Percentiles rank a stretch among this genome's conserved stretches.
phyloP scores from a whole-genome alignment of 768 basidiomycete genomes.

The Punctularia strigosozonata region DNA sequence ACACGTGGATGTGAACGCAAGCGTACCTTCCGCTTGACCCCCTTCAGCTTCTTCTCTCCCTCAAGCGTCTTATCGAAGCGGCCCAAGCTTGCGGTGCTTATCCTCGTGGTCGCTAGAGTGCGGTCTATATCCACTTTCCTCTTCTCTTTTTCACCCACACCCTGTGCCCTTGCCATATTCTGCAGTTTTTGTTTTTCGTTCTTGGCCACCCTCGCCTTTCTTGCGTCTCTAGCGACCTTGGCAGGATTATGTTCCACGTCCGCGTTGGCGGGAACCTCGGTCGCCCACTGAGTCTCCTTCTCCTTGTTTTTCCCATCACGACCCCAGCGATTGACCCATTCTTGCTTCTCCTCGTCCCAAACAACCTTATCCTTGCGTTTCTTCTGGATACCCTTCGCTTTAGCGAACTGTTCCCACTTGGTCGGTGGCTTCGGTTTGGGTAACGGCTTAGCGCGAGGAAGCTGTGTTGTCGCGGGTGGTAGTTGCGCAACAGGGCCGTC shows the following conservation, averaged over 20 bases:
- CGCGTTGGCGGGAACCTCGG: slow-evolving; percentile 61
- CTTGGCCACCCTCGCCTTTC: slow-evolving; percentile 73
- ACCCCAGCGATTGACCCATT: slow-evolving; percentile 90
- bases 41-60: slow-evolving; percentile 81
- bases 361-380: slow-evolving; percentile 63
- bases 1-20: not conserved
- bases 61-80: slow-evolving; percentile 84
- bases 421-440: slow-evolving; percentile 89
- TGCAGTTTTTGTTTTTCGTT: slow-evolving; percentile 68
- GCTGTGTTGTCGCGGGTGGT: slow-evolving; percentile 59
- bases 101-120: slow-evolving; percentile 62
- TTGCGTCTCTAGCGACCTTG: slow-evolving; percentile 61
- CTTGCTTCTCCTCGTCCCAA: slow-evolving; percentile 93
- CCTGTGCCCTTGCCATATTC: slow-evolving; percentile 54
- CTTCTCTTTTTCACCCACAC: slow-evolving; percentile 23
- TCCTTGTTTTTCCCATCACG: slow-evolving; percentile 82
- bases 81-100: slow-evolving; percentile 92
- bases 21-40: slow-evolving; percentile 85
- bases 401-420: slow-evolving; percentile 95
- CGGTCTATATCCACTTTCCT: slow-evolving; percentile 69
- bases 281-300: slow-evolving; percentile 79
- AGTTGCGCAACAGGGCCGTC: slow-evolving; percentile 80
- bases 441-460: slow-evolving; percentile 87
- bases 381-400: slow-evolving; percentile 87
- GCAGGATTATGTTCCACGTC: slow-evolving; percentile 75